Percentiles rank a stretch among this genome's conserved stretches.
These are phyloP conservation scores for Phytophthora syringae DNA, from an alignment of 352 stramenopile species.

Conservation along the genomic window DNA sequence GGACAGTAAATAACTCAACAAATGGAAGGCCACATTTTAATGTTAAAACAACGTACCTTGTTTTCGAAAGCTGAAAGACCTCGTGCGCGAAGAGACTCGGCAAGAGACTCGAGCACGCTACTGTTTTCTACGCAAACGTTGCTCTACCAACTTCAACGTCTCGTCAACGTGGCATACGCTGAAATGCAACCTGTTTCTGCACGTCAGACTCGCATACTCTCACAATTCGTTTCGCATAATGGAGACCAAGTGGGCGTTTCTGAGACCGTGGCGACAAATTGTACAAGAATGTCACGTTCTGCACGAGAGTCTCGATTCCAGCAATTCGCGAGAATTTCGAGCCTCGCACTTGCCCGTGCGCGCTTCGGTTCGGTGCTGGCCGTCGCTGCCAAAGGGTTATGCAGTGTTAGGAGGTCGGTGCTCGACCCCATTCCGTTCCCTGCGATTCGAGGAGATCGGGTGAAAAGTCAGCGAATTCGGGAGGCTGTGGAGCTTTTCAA, in stretches of 20 bases:
- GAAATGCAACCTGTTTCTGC: not conserved
- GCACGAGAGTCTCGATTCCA: constrained; percentile 11
- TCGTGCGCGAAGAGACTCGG: too few relatives aligned
- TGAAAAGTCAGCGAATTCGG: not conserved
- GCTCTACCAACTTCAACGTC: too few relatives aligned
- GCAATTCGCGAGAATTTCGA: constrained; percentile 7
- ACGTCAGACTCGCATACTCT: not conserved
- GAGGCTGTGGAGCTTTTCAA: too few relatives aligned
- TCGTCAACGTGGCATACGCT: too few relatives aligned
- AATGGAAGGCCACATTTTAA: too few relatives aligned
- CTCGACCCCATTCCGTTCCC: constrained; percentile 13
- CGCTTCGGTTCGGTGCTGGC: constrained; percentile 16
- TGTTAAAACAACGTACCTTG: too few relatives aligned
- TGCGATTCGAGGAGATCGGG: constrained; percentile 4
- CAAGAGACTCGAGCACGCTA: too few relatives aligned
- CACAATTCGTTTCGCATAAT: constrained; percentile 7
- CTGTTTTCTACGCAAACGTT: too few relatives aligned
- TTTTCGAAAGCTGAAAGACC: too few relatives aligned
- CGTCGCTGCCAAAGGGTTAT: constrained; percentile 16
- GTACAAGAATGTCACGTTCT: constrained; percentile 11
- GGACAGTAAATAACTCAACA: too few relatives aligned
- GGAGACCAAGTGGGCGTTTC: constrained; percentile 14
- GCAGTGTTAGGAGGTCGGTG: constrained; percentile 6
- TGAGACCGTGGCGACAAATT: constrained; percentile 8
- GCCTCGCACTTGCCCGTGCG: constrained; percentile 8